Base-by-base conservation (phyloP, 371 early-diverging fungal genomes). In the Racocetra persica region DNA sequence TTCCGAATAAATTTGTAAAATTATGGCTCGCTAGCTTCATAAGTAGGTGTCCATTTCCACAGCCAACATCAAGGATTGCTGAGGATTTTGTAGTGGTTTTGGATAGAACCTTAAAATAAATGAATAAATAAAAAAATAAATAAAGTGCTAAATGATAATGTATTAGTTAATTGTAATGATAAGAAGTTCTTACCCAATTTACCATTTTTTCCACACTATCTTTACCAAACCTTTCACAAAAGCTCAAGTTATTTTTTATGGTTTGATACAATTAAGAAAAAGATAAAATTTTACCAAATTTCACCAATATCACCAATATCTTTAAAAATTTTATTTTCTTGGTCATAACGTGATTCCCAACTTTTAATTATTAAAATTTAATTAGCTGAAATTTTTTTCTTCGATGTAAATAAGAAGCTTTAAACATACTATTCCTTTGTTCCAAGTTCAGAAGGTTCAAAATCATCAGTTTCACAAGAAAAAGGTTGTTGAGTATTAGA, bases 31-130 rank as follows among this genome's bases (percentile, higher is more conserved):
- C 89, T 13, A 97, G 87, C 63, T 89, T 93, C 24, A 96, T 84
- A 14, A 97, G 88, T 51, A 97, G 83, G 82, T 97, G 96, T 0
- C 96, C 98, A 83, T 97, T 97, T 49, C 98, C 98, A 82, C 96
- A 96, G 1, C 98, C 97, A 4, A 97, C 87, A 83, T 97, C 97
- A 11, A 96, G 84, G 24, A 95, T 88, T 13, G 87, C 83, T 2
- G 87, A 84, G 1, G 85, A 82, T 70, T 89, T 51, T 28, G 1
- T 20, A 2, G 75, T 20, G 6, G 38, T 8, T 36, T 75, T 54
- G 28, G 22, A 20, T n/a, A 59, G 14, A 28, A 83, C 13, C 69
- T 51, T 7, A 11, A 16, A 36, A 36, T 4, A 36, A 49, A 11
- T 24, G 45, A 51, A 32, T 24, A 24, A 22, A 11, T 62, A 4